Evolutionary conservation across 805 yeast species (phyloP), one percentile per base, ranked within the genome.

Genomic region (Hemisphaericaspora nanyangensis): DNA sequence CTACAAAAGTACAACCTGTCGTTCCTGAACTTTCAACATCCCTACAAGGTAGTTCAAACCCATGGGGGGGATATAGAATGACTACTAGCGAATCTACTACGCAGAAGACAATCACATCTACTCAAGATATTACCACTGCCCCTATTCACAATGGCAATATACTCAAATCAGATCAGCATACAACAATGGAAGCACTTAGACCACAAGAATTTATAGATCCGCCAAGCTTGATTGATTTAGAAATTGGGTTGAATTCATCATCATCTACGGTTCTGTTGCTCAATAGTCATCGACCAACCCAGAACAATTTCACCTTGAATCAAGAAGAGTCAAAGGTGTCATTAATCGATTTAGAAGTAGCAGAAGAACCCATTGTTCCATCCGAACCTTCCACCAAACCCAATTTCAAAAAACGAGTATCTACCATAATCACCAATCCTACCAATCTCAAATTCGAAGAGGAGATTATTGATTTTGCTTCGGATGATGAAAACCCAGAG

Each of bases 391-490:
- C n/a, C n/a, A n/a, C n/a, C 12, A 56, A 52, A 34, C 67, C 63
- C 3, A 56, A 48, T 34, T 63, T 55, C 47, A 66, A 61, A 41
- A 68, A 65, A 47, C 47, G 62, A 34, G 44, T 60, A 11, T 49
- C 63, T 1, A 55, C 60, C 4, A 46, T 51, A 18, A 60, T 54
- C 35, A 7, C 25, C 20, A 47, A 51, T 13, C 67, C 65, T 4
- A 22, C 8, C 26, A 8, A 22, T 3, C 47, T 66, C 29, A 58
- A 49, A 19, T 60, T 68, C 22, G 65, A 65, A 43, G 73, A 69
- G 46, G 71, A 69, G 43, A 70, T 68, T 3, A 61, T 69, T 40
- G 74, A 69, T 46, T 69, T 67, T 57, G 74, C 68, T 1, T 65
- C 72, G 10, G 74, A 69, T 44, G 73, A 69, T 45, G 74, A 69